phyloP scores from a whole-genome alignment of 2,329 filamentous ascomycete species.

The Bisporella sp. region DNA sequence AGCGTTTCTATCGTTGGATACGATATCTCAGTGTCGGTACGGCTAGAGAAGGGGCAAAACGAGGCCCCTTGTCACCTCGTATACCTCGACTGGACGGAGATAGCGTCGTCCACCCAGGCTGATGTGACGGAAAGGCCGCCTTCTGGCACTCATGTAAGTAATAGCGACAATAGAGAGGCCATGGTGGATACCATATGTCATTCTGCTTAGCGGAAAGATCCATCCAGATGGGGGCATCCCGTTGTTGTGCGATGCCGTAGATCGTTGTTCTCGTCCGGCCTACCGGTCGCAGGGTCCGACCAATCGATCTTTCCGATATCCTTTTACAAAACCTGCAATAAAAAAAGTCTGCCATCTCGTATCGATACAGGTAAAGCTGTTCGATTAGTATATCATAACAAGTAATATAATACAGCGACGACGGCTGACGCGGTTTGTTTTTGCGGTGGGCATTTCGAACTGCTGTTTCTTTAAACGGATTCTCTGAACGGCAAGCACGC shows the following conservation, averaged over 20 bases:
- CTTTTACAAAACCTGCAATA: slow-evolving; percentile 1
- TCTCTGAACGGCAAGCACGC: background rate
- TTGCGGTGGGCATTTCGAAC: slow-evolving; percentile 2
- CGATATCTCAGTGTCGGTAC: slow-evolving; percentile 4
- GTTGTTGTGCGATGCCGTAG: slow-evolving; percentile 12
- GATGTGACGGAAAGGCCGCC: background rate
- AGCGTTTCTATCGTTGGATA: slow-evolving; percentile 3
- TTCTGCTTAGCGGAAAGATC: background rate
- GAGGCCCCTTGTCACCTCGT: slow-evolving; percentile 4
- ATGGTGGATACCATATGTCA: background rate
- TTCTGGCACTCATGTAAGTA: background rate
- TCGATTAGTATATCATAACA: slow-evolving; percentile 21
- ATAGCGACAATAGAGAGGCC: background rate
- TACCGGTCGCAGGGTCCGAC: background rate
- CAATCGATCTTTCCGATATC: slow-evolving; percentile 1
- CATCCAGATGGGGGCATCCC: background rate
- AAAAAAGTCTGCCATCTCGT: too few species aligned
- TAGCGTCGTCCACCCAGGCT: background rate
- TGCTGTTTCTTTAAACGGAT: slow-evolving; percentile 3
- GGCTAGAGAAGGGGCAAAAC: slow-evolving; percentile 1
- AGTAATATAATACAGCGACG: too few species aligned
- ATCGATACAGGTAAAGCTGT: too few species aligned
- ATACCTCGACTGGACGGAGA: slow-evolving; percentile 5
- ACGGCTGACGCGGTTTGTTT: slow-evolving; percentile 3
- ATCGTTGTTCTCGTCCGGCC: slow-evolving; percentile 25